Evolutionary conservation across 139 green algal species (phyloP), one percentile per base, ranked within the genome.

Genomic region (Micractinium sp.): DNA sequence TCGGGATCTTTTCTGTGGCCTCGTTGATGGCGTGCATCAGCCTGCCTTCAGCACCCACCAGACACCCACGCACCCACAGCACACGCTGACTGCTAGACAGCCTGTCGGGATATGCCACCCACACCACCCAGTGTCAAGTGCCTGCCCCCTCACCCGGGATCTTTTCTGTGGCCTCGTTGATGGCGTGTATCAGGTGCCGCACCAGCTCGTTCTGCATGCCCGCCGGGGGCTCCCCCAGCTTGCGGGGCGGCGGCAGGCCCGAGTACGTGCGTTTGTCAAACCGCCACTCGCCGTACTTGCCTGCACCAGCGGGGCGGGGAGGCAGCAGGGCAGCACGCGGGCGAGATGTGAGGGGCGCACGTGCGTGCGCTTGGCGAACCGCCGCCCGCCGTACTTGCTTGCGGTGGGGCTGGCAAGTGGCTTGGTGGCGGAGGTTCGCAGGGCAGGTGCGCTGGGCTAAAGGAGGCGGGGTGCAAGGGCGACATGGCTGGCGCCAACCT

Each of bases 251-350:
- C 25, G 96, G 96, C 41, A 61, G 89, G 1, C 27, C 53, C 29
- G 82, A 85, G 82, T 97, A 99, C 0, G 87, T 92, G n/a, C 97
- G 96, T 93, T 99, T 99, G 94, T 99, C 97, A 87, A 99, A 99
- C 4, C 96, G 94, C 97, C 97, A 99, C 88, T 94, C 90, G 2
- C 97, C 97, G 76, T 95, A 93, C 93, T 98, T 97, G 81, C 96
- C 96, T 81, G 88, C n/a, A 76, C 7, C 75, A 38, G 27, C 85
- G 36, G 29, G 63, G 31, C 67, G 73, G 56, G 9, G 3, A 33
- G n/a, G 73, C n/a, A 79, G 27, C n/a, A 41, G n/a, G 19, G 27
- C 66, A 12, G 19, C 66, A 31, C n/a, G n/a, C n/a, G n/a, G n/a
- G n/a, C n/a, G n/a, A n/a, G n/a, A n/a, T n/a, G 63, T 29, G 22